Conservation (phyloP, 768 basidiomycete species). For the Exidia glandulosa region DNA sequence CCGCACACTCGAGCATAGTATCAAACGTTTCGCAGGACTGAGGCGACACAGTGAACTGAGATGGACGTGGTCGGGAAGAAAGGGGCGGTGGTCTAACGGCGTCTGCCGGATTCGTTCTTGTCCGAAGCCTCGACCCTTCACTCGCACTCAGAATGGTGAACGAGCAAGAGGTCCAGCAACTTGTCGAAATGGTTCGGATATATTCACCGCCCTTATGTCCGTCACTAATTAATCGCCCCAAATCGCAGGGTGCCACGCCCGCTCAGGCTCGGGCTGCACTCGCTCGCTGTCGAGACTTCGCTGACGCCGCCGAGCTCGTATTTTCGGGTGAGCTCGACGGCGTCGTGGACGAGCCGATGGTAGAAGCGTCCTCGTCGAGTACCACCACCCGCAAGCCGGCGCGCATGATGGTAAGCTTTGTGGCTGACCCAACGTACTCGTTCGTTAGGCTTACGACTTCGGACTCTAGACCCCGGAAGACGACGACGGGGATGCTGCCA, state of each 20-base stretch:
- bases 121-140: too few species aligned
- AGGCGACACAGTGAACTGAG: too few species aligned
- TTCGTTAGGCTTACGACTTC: slow-evolving; percentile 17
- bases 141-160: neutral
- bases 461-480: slow-evolving; percentile 33
- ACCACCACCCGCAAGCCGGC: slow-evolving; percentile 5
- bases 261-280: slow-evolving; percentile 79
- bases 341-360: slow-evolving; percentile 37
- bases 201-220: neutral
- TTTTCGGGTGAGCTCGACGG: slow-evolving; percentile 79
- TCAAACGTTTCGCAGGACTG: too few species aligned
- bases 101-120: too few species aligned
- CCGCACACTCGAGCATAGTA: too few species aligned
- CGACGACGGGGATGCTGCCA: slow-evolving; percentile 8
- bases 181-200: slow-evolving; percentile 46
- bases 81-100: too few species aligned
- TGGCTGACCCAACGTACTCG: slow-evolving; percentile 5
- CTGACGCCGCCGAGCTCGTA: slow-evolving; percentile 80
- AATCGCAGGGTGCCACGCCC: slow-evolving; percentile 60
- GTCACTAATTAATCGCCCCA: neutral
- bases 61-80: too few species aligned
- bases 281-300: slow-evolving; percentile 74
- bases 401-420: slow-evolving; percentile 17
- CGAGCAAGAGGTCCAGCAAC: slow-evolving; percentile 43
- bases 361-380: slow-evolving; percentile 34